These are phyloP conservation scores for Lasiosphaeriaceae sp. DNA, from an alignment of 495 filamentous ascomycete genomes.

Conservation along the genomic window DNA sequence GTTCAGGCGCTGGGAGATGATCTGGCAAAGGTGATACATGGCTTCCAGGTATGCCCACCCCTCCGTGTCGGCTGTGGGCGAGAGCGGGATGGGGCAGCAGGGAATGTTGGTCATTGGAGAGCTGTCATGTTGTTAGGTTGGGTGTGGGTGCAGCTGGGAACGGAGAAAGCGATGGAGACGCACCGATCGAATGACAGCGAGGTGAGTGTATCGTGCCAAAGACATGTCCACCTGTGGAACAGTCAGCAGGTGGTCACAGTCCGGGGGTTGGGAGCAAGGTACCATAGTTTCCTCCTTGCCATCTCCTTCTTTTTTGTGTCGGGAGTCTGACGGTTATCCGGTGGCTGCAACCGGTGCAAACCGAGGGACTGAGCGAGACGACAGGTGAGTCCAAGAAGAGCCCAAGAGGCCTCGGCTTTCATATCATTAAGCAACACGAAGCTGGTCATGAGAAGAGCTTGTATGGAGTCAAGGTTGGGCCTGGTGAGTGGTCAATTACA, in stretches of 20 bases:
- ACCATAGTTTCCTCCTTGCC: constrained; percentile 45
- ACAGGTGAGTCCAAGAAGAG: constrained; percentile 51
- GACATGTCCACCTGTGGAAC: constrained; percentile 47
- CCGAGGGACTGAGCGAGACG: constrained; percentile 54
- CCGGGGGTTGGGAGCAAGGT: not conserved
- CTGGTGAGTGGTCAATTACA: constrained; percentile 22
- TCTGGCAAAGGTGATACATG: constrained; percentile 51
- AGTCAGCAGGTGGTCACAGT: not conserved
- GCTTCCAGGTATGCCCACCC: constrained; percentile 51
- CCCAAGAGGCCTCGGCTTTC: constrained; percentile 58
- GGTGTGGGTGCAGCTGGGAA: not conserved
- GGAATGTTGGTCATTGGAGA: constrained; percentile 50
- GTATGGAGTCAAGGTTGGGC: constrained; percentile 55
- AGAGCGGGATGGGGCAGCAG: constrained; percentile 44
- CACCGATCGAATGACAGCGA: constrained; percentile 55
- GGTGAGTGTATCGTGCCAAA: constrained; percentile 54
- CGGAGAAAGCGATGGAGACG: not conserved
- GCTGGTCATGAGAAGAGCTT: constrained; percentile 50
- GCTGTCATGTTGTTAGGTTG: constrained; percentile 14
- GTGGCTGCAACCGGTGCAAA: constrained; percentile 40
- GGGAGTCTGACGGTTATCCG: constrained; percentile 33
- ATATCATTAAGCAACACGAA: constrained; percentile 56
- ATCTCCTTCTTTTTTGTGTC: constrained; percentile 40
- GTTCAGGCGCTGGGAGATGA: constrained; percentile 48
- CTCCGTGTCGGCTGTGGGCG: constrained; percentile 38